Evolutionary conservation across 441 rosid genomes (phyloP).

Genomic region (Populus hybrid): DNA sequence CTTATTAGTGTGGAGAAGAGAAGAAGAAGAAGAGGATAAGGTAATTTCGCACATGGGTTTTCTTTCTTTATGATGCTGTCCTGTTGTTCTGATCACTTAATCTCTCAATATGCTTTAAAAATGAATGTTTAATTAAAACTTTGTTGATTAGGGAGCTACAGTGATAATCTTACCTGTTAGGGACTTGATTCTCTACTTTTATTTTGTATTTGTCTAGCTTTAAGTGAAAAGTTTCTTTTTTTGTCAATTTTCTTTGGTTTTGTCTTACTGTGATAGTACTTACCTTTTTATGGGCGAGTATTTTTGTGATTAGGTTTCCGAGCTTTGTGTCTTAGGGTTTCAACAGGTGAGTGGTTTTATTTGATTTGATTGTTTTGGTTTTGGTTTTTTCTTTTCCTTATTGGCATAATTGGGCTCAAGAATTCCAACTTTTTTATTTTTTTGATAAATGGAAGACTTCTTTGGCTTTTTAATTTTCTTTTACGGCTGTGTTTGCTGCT

Average conservation of each 20-base stretch:
- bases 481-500: background rate
- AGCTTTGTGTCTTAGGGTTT: background rate
- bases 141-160: background rate
- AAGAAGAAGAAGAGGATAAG: background rate
- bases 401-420: background rate
- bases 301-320: background rate
- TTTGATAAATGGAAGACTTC: background rate
- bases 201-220: background rate
- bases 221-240: background rate
- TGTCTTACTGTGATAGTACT: background rate
- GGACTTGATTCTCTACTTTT: background rate
- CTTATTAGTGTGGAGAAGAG: background rate
- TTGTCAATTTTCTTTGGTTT: background rate
- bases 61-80: background rate
- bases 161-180: background rate
- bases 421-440: background rate
- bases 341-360: background rate
- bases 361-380: background rate
- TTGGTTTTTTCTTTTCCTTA: background rate
- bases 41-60: background rate
- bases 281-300: background rate
- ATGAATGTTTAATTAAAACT: background rate
- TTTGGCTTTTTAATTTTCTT: background rate
- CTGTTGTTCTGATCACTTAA: background rate
- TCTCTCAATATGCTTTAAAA: background rate